Evolutionary conservation across 2,329 filamentous ascomycete species (phyloP).

Genomic region (Aspergillus costaricaensis): DNA sequence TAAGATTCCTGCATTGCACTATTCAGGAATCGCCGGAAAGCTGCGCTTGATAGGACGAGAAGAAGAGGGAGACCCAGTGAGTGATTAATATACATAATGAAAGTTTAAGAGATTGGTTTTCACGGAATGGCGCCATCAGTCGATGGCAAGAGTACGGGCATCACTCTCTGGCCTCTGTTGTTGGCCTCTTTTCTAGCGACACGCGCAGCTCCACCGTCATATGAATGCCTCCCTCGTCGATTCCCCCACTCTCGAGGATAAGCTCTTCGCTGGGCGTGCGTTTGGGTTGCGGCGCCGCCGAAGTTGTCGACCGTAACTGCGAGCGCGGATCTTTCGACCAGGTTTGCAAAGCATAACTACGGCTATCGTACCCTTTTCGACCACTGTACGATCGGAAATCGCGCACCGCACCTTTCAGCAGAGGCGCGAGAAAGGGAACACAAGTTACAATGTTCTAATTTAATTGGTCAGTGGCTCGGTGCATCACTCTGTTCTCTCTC

Average conservation of each 20-base stretch:
- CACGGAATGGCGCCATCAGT: background rate
- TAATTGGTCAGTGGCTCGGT: background rate
- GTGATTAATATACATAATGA: background rate
- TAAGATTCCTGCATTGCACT: background rate
- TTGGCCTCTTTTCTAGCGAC: constrained; percentile 16
- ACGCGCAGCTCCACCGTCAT: constrained; percentile 34
- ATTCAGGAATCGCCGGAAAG: background rate
- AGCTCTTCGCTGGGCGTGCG: constrained; percentile 32
- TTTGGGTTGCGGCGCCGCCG: constrained; percentile 10
- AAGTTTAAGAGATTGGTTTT: background rate
- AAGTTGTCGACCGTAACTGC: constrained; percentile 1
- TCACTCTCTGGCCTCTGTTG: background rate
- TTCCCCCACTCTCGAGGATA: constrained; percentile 24
- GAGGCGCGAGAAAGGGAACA: constrained; percentile 35
- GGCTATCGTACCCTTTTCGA: constrained; percentile 47
- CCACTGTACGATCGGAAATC: constrained; percentile 30
- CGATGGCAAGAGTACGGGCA: background rate
- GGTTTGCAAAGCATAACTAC: constrained; percentile 27
- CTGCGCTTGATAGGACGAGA: background rate
- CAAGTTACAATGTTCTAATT: constrained; percentile 39
- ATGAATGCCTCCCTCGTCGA: constrained; percentile 23
- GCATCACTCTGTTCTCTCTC: background rate
- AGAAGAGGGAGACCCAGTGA: background rate
- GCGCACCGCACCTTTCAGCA: constrained; percentile 29
- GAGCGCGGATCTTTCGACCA: constrained; percentile 24